Base-by-base conservation (phyloP, 345 rosid species). In the Heritiera littoralis region DNA sequence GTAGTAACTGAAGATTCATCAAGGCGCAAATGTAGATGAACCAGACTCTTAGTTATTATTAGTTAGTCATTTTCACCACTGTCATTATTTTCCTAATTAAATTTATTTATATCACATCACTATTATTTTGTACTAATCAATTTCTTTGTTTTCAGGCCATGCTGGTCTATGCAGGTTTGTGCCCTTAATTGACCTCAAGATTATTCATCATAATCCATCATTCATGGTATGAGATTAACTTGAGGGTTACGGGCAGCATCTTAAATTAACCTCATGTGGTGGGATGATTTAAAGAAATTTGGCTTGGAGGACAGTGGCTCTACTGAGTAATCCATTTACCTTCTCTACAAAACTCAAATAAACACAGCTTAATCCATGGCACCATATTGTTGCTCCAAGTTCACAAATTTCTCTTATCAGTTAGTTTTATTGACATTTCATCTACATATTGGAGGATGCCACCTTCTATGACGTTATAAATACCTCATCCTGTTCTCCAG, bases 121-220 rank as follows among this genome's bases (percentile, higher is more conserved):
- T 6, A 20, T 10, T 59, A 59, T 45, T 59, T 54, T 15, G 58
- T 3, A 59, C 64, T 9, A 41, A 32, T 63, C 70, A 40, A 66
- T 38, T 66, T 66, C 28, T 17, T 66, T 66, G 48, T 40, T 38
- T 66, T 3, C 61, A 6, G 41, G 52, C 17, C 17, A 43, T 67
- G 72, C 54, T 43, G n/a, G 20, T 9, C 45, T 9, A n/a, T 43
- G 72, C 72, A n/a, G 72, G 72, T 45, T 67, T 67, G 35, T 6
- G 32, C 54, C 72, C 52, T 67, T 43, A 43, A 43, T n/a, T 67
- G 15, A 41, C 12, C 70, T 38, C 70, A 63, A 38, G 32, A 43
- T 18, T 18, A 41, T 43, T 18, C 70, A 1, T 41, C 30, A 67
- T 5, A 67, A n/a, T 43, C 52, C 8, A 66, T 38, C 9, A 67